Percentiles rank a stretch among this genome's conserved stretches.
phyloP scores from a whole-genome alignment of 306 rosid species.

The Cotoneaster glaucophyllus region DNA sequence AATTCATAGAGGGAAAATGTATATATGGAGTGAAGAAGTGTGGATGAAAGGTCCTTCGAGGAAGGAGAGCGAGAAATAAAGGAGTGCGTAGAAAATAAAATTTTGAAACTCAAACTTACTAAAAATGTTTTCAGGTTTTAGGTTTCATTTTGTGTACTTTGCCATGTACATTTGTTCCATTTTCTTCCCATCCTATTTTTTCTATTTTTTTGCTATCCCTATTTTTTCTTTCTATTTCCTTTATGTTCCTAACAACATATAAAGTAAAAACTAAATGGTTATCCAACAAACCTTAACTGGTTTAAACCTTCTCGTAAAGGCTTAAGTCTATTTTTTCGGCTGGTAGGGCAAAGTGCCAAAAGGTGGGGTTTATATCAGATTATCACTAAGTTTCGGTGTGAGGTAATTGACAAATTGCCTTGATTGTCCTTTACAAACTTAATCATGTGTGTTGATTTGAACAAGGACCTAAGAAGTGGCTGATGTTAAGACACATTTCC shows the following conservation, averaged over 20 bases:
- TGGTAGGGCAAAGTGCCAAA: neutral
- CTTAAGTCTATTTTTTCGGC: neutral
- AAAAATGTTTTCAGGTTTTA: no score
- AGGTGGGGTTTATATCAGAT: neutral
- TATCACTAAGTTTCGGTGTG: neutral
- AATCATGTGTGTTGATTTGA: conserved; percentile 3
- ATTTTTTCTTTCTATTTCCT: no score
- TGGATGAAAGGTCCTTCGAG: no score
- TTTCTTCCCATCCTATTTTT: no score
- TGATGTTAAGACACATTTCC: conserved; percentile 1
- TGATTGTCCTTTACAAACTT: neutral
- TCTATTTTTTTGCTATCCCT: neutral
- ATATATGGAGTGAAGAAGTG: no score
- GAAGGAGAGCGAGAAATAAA: no score
- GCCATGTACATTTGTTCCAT: neutral
- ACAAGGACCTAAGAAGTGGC: conserved; percentile 4
- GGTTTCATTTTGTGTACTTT: neutral
- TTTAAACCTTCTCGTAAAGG: neutral
- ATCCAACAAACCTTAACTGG: neutral
- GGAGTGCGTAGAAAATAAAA: no score
- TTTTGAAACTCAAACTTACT: no score
- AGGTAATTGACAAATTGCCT: neutral
- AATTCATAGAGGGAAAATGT: no score
- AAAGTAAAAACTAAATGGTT: no score
- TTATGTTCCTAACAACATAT: no score